Percentiles rank a stretch among this genome's conserved stretches.
Evolutionary conservation across 768 basidiomycete species (phyloP).

Genomic region (Epithele typhae): DNA sequence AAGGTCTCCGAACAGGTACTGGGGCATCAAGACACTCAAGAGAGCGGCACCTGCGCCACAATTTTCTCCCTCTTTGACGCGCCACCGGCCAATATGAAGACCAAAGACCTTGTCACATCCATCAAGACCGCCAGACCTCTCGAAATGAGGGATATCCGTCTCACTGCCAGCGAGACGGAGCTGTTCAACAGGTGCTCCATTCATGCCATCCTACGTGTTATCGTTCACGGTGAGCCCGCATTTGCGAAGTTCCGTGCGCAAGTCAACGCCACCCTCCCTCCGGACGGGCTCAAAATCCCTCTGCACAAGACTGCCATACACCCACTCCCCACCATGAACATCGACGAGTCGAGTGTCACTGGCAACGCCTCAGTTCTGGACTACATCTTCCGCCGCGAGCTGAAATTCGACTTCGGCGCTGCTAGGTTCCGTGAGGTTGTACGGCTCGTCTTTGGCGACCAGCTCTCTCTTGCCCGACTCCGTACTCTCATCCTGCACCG

Average conservation of each 20-base stretch:
- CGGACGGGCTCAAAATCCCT: conserved; percentile 23
- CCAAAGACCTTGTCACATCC: conserved; percentile 9
- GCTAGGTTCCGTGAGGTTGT: not conserved
- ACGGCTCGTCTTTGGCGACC: conserved; percentile 26
- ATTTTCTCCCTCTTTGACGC: conserved; percentile 24
- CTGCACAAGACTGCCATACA: conserved; percentile 26
- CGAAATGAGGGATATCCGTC: conserved; percentile 23
- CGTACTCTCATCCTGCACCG: conserved; percentile 23
- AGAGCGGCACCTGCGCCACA: conserved; percentile 35
- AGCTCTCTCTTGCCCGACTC: conserved; percentile 26
- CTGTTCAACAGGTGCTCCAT: conserved; percentile 14
- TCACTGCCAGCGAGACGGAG: conserved; percentile 14
- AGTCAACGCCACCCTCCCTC: no score
- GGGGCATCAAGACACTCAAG: conserved; percentile 29
- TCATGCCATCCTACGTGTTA: conserved; percentile 27
- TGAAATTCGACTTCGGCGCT: conserved; percentile 5
- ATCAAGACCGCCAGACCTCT: conserved; percentile 24
- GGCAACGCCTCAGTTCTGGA: conserved; percentile 33
- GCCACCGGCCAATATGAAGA: conserved; percentile 18
- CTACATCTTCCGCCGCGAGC: conserved; percentile 24
- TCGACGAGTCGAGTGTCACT: conserved; percentile 32
- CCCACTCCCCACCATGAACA: conserved; percentile 31
- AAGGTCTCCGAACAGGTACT: conserved; percentile 29
- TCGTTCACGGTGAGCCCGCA: conserved; percentile 26
- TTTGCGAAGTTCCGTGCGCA: conserved; percentile 7